A percentile compares a stretch with the other conserved stretches of the same genome.
Evolutionary conservation across 768 basidiomycete species (phyloP).

Genomic region (Suillus spraguei): DNA sequence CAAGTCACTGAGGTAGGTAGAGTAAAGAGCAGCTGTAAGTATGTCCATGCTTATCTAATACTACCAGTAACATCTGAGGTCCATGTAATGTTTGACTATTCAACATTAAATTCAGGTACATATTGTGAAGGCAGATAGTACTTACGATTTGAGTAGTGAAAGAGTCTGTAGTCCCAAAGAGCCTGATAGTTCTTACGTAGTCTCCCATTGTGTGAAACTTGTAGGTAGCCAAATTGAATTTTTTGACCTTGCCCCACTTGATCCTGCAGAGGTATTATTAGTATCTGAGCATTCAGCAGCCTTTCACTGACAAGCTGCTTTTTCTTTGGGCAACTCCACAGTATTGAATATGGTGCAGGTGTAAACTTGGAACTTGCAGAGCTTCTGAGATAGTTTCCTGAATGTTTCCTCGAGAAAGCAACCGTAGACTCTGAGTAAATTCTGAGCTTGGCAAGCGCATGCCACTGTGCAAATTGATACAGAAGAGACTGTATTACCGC

Average conservation of each 20-base stretch:
- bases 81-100: too few relatives aligned
- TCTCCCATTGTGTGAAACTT: constrained; percentile 1
- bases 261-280: too few relatives aligned
- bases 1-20: too few relatives aligned
- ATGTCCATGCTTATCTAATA: too few relatives aligned
- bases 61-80: too few relatives aligned
- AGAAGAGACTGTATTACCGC: constrained; percentile 22
- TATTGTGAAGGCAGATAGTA: not conserved
- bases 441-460: constrained; percentile 9
- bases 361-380: not conserved
- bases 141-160: constrained; percentile 6
- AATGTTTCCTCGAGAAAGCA: not conserved
- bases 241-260: not conserved
- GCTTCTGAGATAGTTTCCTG: not conserved
- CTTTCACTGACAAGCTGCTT: not conserved
- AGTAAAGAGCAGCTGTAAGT: too few relatives aligned
- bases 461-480: constrained; percentile 6
- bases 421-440: constrained; percentile 9
- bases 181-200: not conserved
- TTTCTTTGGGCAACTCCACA: not conserved
- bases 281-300: not conserved
- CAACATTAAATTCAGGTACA: not conserved
- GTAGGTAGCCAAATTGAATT: constrained; percentile 1
- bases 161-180: constrained; percentile 1
- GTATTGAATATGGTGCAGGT: not conserved